Percentiles rank a stretch among this genome's conserved stretches.
These are phyloP conservation scores for Pythium biforme DNA, from an alignment of 352 stramenopile species.

Conservation along the genomic window DNA sequence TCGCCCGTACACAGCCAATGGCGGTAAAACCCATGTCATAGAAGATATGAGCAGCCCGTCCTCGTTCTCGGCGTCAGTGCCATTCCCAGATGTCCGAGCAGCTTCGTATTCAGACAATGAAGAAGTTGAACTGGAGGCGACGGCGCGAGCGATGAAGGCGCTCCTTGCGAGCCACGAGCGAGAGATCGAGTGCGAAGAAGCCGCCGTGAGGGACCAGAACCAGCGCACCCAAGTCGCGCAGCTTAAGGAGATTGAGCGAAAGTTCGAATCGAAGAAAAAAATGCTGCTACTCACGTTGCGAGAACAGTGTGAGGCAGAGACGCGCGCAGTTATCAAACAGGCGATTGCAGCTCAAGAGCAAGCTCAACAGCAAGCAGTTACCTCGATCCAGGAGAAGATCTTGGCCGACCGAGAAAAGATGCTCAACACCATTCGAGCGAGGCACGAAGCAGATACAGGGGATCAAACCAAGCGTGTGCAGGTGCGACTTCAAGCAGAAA, in stretches of 20 bases:
- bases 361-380: slow-evolving; percentile 37
- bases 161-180: slow-evolving; percentile 34
- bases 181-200: slow-evolving; percentile 38
- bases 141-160: slow-evolving; percentile 33
- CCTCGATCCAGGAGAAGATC: slow-evolving; percentile 27
- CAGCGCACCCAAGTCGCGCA: slow-evolving; percentile 32
- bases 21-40: too few species aligned
- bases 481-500: slow-evolving; percentile 37
- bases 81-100: background rate
- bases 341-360: slow-evolving; percentile 38
- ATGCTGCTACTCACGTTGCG: slow-evolving; percentile 44
- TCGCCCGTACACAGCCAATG: too few species aligned
- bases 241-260: slow-evolving; percentile 55
- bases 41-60: too few species aligned
- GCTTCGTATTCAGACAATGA: slow-evolving; percentile 16
- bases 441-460: slow-evolving; percentile 37
- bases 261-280: slow-evolving; percentile 66
- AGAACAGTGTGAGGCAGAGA: slow-evolving; percentile 54
- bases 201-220: slow-evolving; percentile 35
- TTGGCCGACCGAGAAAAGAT: slow-evolving; percentile 34
- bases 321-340: slow-evolving; percentile 31
- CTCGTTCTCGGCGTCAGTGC: too few species aligned
- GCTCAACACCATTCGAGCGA: slow-evolving; percentile 34
- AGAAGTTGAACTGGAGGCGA: slow-evolving; percentile 28
- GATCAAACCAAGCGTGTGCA: slow-evolving; percentile 42